Conservation (phyloP, 1,284 basidiomycete genomes). For the Cutaneotrichosporon cutaneum region DNA sequence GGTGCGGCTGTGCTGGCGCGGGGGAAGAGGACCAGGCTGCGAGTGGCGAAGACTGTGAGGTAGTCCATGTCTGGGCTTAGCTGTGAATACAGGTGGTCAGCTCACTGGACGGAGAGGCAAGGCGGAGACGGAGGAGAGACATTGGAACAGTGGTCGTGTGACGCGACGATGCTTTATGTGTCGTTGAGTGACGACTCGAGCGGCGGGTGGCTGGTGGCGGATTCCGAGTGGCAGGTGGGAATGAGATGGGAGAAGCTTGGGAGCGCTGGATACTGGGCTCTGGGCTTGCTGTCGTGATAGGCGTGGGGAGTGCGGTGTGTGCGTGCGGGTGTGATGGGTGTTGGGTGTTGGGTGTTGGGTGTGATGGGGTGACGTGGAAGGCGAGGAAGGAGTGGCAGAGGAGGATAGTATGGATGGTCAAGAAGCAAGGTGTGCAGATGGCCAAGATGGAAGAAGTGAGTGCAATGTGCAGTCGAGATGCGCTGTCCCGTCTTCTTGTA, state of each 20-base stretch:
- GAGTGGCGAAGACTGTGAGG: conserved; percentile 42
- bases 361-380: too few relatives aligned
- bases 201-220: background rate
- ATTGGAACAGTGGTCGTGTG: background rate
- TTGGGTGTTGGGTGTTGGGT: too few relatives aligned
- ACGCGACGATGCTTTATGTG: background rate
- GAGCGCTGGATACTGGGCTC: too few relatives aligned
- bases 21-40: conserved; percentile 41
- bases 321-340: too few relatives aligned
- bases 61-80: conserved; percentile 44
- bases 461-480: too few relatives aligned
- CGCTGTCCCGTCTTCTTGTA: too few relatives aligned
- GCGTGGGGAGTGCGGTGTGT: too few relatives aligned
- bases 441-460: too few relatives aligned
- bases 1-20: background rate
- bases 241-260: background rate
- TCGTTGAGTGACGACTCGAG: background rate
- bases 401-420: too few relatives aligned
- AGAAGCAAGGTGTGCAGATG: too few relatives aligned
- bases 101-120: background rate
- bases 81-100: too few relatives aligned
- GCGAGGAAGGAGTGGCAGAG: too few relatives aligned
- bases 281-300: background rate
- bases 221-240: background rate
- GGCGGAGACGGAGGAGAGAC: conserved; percentile 4